Percentiles rank a stretch among this genome's conserved stretches.
Evolutionary conservation across 441 rosid species (phyloP).

Genomic region (Sinapis alba): DNA sequence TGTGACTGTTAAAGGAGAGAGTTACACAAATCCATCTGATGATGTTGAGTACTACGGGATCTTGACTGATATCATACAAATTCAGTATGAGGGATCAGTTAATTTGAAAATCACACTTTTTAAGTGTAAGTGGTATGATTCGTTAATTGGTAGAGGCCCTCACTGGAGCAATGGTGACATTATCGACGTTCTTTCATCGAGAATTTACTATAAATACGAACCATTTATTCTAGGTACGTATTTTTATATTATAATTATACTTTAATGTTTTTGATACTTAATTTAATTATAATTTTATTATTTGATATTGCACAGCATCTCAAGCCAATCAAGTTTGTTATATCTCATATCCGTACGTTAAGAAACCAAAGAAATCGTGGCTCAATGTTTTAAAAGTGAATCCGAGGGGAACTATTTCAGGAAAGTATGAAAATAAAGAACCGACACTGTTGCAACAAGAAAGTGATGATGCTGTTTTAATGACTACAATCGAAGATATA

Average conservation of each 20-base stretch:
- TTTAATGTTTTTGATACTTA: too few species aligned
- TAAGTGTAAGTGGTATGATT: background rate
- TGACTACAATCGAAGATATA: too few species aligned
- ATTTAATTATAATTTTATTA: too few species aligned
- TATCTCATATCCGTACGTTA: background rate
- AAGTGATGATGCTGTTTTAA: too few species aligned
- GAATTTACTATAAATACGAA: background rate
- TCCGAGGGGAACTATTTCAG: too few species aligned
- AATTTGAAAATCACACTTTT: background rate
- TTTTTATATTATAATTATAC: background rate
- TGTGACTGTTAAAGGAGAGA: background rate
- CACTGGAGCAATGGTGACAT: background rate
- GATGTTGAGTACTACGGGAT: background rate
- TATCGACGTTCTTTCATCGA: background rate
- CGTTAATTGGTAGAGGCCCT: background rate
- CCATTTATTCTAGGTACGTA: background rate
- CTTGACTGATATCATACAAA: background rate
- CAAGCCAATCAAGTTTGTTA: background rate
- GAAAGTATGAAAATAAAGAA: too few species aligned
- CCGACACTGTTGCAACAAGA: too few species aligned
- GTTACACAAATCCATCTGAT: background rate
- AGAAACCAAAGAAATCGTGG: background rate
- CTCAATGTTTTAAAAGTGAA: too few species aligned
- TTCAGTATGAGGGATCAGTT: background rate
- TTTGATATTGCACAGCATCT: background rate